Evolutionary conservation across 257 asterid genomes (phyloP).

Genomic region (Solanum infundibuliforme): DNA sequence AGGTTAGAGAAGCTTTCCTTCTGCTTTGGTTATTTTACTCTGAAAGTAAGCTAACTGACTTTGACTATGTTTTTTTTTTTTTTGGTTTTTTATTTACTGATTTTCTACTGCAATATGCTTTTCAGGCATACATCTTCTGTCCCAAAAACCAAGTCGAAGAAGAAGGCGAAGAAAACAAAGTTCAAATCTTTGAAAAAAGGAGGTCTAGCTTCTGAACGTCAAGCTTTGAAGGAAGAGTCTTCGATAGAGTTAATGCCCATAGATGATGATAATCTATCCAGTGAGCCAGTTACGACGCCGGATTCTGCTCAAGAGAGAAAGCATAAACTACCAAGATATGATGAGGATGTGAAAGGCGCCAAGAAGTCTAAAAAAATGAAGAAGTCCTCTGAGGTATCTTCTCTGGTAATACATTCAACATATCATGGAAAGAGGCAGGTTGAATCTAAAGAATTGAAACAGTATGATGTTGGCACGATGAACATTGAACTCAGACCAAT

Average conservation of each 20-base stretch:
- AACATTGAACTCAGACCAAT: conserved; percentile 49
- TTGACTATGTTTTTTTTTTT: not conserved
- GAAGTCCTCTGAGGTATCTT: conserved; percentile 36
- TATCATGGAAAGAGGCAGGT: conserved; percentile 34
- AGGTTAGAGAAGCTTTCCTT: not conserved
- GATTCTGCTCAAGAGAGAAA: conserved; percentile 52
- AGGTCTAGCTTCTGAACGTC: conserved; percentile 51
- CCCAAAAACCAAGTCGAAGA: conserved; percentile 64
- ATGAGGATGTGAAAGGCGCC: conserved; percentile 42
- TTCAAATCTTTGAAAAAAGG: conserved; percentile 93
- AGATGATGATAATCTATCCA: conserved; percentile 45
- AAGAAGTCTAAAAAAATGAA: conserved; percentile 59
- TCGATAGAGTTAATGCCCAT: conserved; percentile 45
- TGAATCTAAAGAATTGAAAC: conserved; percentile 35
- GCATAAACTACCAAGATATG: conserved; percentile 46
- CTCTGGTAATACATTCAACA: conserved; percentile 24
- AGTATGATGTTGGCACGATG: conserved; percentile 30
- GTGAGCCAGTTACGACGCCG: conserved; percentile 52
- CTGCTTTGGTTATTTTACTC: not conserved
- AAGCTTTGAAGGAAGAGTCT: conserved; percentile 46
- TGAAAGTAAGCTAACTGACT: not conserved
- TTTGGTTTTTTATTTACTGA: not conserved
- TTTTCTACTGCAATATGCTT: conserved; percentile 11
- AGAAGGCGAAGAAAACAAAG: conserved; percentile 78
- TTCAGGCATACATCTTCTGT: conserved; percentile 41